Percentiles rank a stretch among this genome's conserved stretches.
Evolutionary conservation across 2,329 filamentous ascomycete genomes (phyloP).

Genomic region (Xylaria sp.): DNA sequence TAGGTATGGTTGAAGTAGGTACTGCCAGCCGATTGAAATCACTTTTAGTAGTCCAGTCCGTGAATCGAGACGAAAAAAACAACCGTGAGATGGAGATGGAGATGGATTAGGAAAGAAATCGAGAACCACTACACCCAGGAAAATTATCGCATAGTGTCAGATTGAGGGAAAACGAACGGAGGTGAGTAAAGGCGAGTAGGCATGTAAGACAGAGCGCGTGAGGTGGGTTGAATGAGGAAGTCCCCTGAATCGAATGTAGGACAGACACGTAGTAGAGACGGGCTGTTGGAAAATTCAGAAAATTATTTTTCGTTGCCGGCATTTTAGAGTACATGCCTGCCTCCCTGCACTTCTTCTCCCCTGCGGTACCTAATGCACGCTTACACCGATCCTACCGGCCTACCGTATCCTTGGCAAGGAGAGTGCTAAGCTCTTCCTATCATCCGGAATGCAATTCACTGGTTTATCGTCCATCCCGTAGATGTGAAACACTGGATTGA

Average conservation of each 20-base stretch:
- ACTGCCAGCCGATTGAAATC: conserved; percentile 1
- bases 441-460: conserved; percentile 18
- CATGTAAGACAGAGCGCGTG: conserved; percentile 17
- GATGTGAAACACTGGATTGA: conserved; percentile 10
- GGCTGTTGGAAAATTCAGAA: conserved; percentile 9
- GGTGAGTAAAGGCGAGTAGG: neutral
- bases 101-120: conserved; percentile 13
- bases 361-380: conserved; percentile 2
- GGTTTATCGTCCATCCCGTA: conserved; percentile 7
- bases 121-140: conserved; percentile 6
- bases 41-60: conserved; percentile 12
- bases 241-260: conserved; percentile 19
- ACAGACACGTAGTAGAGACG: conserved; percentile 15
- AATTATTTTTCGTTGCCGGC: conserved; percentile 9
- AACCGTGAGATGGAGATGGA: conserved; percentile 11
- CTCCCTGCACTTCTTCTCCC: conserved; percentile 14
- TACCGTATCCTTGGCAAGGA: conserved; percentile 23
- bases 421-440: conserved; percentile 18
- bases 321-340: conserved; percentile 13
- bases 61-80: conserved; percentile 17
- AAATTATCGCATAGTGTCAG: conserved; percentile 6
- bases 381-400: conserved; percentile 14
- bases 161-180: conserved; percentile 4
- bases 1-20: neutral
- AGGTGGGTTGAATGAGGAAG: conserved; percentile 10